These are phyloP conservation scores for Penicillium lividum DNA, from an alignment of 495 filamentous ascomycete species.

Conservation along the genomic window DNA sequence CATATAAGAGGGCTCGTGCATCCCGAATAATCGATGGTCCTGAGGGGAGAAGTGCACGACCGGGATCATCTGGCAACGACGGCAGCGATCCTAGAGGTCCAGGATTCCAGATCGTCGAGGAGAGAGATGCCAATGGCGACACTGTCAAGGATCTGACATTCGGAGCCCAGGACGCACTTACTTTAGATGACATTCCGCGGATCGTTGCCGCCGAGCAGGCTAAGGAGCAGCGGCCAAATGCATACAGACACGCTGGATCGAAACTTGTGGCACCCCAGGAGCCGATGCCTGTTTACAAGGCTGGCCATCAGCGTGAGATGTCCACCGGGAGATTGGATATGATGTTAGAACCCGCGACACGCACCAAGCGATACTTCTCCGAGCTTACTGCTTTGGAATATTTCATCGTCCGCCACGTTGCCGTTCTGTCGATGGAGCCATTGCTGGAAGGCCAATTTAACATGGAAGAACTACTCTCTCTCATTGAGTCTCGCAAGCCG, in stretches of 20 bases:
- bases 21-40: conserved; percentile 93
- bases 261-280: conserved; percentile 64
- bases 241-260: conserved; percentile 72
- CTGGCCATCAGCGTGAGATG: conserved; percentile 76
- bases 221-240: conserved; percentile 85
- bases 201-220: conserved; percentile 96
- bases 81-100: conserved; percentile 56
- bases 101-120: conserved; percentile 82
- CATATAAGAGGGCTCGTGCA: conserved; percentile 83
- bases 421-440: conserved; percentile 93
- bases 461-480: conserved; percentile 87
- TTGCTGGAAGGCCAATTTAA: conserved; percentile 87
- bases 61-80: conserved; percentile 76
- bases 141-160: conserved; percentile 76
- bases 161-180: conserved; percentile 86
- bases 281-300: conserved; percentile 66
- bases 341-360: conserved; percentile 29
- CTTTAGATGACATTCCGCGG: conserved; percentile 94
- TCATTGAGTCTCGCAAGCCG: conserved; percentile 91
- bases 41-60: conserved; percentile 72
- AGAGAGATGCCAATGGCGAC: conserved; percentile 73
- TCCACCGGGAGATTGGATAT: conserved; percentile 63
- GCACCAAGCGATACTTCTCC: conserved; percentile 85
- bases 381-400: conserved; percentile 95
- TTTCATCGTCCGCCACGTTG: conserved; percentile 94